These are phyloP conservation scores for Cymodocea nodosa DNA, from an alignment of 116 monocot genomes.

Conservation along the genomic window DNA sequence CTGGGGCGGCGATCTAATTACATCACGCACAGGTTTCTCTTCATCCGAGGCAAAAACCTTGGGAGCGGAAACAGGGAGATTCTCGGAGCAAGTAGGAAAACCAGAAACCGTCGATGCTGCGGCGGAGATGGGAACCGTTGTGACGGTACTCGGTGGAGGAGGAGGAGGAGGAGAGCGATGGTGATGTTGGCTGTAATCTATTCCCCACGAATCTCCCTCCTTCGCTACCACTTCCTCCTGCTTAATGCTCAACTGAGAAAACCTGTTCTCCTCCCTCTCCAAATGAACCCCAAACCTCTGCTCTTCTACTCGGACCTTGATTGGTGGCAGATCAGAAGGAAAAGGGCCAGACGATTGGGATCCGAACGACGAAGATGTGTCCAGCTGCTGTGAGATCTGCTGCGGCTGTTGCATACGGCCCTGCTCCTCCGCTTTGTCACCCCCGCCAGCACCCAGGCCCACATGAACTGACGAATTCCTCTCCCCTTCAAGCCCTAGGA, in stretches of 20 bases:
- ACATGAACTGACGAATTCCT: neutral
- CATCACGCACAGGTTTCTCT: neutral
- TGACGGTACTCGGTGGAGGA: too few species aligned
- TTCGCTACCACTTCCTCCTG: neutral
- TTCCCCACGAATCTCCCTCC: neutral
- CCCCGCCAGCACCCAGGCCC: too few species aligned
- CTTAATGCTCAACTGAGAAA: constrained; percentile 39
- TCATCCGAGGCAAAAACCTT: too few species aligned
- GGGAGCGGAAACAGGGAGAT: too few species aligned
- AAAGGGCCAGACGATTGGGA: constrained; percentile 40
- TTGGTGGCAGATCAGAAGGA: constrained; percentile 57
- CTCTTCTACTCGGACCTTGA: constrained; percentile 33
- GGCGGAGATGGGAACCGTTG: neutral
- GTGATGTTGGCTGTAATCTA: constrained; percentile 4
- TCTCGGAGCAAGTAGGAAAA: neutral
- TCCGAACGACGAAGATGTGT: constrained; percentile 49
- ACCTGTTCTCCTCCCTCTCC: constrained; percentile 32
- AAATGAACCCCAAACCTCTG: constrained; percentile 6
- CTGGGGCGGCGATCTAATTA: constrained; percentile 4
- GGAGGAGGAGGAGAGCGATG: too few species aligned
- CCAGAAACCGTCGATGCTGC: neutral
- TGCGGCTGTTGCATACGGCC: constrained; percentile 14
- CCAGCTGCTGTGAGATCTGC: constrained; percentile 34
- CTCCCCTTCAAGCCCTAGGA: constrained; percentile 60
- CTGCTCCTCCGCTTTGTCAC: neutral